Evolutionary conservation across 805 yeast species (phyloP).

Genomic region (Starmerella gropengiesseri): DNA sequence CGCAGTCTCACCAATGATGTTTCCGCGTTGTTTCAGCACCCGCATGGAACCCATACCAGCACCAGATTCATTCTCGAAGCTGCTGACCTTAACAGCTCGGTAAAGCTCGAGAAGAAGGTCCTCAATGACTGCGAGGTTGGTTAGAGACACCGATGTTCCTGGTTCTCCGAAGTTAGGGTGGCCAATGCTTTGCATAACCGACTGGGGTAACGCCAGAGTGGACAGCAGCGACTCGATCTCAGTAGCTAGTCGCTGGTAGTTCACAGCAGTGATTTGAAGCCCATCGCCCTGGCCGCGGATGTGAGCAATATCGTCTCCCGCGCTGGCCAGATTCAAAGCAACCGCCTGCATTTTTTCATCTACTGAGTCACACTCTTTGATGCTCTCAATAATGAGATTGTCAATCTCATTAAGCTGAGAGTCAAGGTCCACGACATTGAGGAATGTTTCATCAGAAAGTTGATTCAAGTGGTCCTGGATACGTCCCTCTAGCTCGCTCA

Average conservation of each 20-base stretch:
- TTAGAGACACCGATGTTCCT: conserved; percentile 31
- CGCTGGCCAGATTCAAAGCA: conserved; percentile 49
- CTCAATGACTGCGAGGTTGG: conserved; percentile 42
- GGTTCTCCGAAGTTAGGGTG: conserved; percentile 34
- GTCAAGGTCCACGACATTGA: conserved; percentile 43
- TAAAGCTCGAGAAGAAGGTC: conserved; percentile 43
- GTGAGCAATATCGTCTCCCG: conserved; percentile 55
- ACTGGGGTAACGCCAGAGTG: conserved; percentile 56
- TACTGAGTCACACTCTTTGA: conserved; percentile 44
- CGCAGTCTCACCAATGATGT: conserved; percentile 48
- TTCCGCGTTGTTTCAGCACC: conserved; percentile 58
- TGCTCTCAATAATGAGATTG: conserved; percentile 36
- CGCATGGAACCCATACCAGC: conserved; percentile 39
- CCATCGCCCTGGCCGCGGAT: conserved; percentile 73
- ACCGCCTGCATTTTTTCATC: conserved; percentile 46
- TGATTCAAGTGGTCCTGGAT: conserved; percentile 49
- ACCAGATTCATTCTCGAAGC: conserved; percentile 25
- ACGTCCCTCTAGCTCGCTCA: conserved; percentile 45
- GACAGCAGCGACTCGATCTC: conserved; percentile 58
- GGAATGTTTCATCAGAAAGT: conserved; percentile 53
- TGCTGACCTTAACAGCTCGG: conserved; percentile 45
- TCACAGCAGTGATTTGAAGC: conserved; percentile 69
- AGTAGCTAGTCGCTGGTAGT: conserved; percentile 62
- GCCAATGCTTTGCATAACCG: conserved; percentile 40
- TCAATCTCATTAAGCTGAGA: conserved; percentile 36